Base-by-base conservation (phyloP, 306 rosid genomes). In the Quercus wislizeni region DNA sequence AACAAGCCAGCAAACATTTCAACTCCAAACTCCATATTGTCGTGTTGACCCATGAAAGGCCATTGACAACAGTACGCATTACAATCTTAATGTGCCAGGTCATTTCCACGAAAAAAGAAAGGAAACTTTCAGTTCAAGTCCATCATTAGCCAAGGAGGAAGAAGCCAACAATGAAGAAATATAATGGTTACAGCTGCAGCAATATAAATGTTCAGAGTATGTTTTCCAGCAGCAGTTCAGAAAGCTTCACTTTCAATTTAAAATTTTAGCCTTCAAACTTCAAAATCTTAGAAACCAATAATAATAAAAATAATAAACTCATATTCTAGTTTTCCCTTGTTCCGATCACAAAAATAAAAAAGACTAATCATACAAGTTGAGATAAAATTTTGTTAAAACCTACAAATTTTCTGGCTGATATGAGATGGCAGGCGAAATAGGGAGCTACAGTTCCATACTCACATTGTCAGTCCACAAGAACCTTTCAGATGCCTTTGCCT, bases 1-100 rank as follows among this genome's bases (percentile, higher is more conserved):
- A 75, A 59, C 19, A 75, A 35, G 3, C 23, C 23, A 76, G 6
- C 14, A 35, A 28, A 81, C 59, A 59, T 46, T 73, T 79, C 33
- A 63, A 55, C 70, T 74, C 79, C 41, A 52, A 30, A 52, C 55
- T 28, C 52, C 52, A 9, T 68, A 9, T 35, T 68, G 71, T 17
- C 71, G 0, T 30, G 10, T 30, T 64, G 23, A 65, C 71, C n/a
- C 14, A 17, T 13, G 43, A 17, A 23, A 49, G 31, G 21, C 28
- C 31, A 64, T 64, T 64, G 38, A 3, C 30, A 59, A 59, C 65
- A n/a, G 28, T 11, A 5, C 56, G 23, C 3, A 8, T 70, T 70
- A 46, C 13, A 18, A 59, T 28, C 46, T 68, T 31, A 10, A 19
- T 19, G 72, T 68, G 18, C 20, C 8, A 38, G 52, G 52, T 9